These are phyloP conservation scores for Alternaria burnsii DNA, from an alignment of 2,329 filamentous ascomycete genomes.

Conservation along the genomic window DNA sequence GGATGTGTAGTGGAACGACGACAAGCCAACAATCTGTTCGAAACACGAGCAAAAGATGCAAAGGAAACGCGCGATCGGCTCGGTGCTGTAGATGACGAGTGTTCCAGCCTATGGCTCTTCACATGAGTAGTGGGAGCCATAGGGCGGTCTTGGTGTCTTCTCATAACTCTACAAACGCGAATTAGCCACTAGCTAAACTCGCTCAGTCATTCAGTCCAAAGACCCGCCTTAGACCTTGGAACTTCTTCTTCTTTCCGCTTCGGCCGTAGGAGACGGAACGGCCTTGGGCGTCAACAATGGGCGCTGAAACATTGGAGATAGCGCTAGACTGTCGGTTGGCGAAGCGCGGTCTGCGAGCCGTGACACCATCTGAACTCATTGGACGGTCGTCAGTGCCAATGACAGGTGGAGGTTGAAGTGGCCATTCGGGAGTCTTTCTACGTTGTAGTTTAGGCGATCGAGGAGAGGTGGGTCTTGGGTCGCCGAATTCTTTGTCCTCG, in stretches of 20 bases:
- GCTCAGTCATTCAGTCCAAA: constrained; percentile 66
- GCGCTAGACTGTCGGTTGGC: constrained; percentile 34
- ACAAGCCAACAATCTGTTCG: constrained; percentile 14
- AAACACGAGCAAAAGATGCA: constrained; percentile 7
- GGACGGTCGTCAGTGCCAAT: constrained; percentile 38
- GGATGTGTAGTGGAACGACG: constrained; percentile 7
- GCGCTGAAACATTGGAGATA: constrained; percentile 34
- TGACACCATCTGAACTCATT: constrained; percentile 43
- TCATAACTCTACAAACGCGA: constrained; percentile 11
- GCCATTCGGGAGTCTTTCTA: constrained; percentile 59
- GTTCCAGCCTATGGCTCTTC: constrained; percentile 9
- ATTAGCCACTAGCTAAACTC: constrained; percentile 23
- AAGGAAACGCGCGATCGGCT: constrained; percentile 8
- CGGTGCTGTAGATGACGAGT: constrained; percentile 9
- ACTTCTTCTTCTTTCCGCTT: constrained; percentile 69
- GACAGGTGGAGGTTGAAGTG: constrained; percentile 54
- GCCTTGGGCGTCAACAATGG: constrained; percentile 28
- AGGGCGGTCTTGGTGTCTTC: background rate
- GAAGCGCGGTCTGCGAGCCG: constrained; percentile 31
- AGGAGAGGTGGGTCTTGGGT: constrained; percentile 18
- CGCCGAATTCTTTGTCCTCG: constrained; percentile 44
- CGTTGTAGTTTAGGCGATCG: constrained; percentile 59
- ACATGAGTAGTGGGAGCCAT: background rate
- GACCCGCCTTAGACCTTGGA: constrained; percentile 70
- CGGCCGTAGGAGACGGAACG: constrained; percentile 37